A percentile compares a stretch with the other conserved stretches of the same genome.
Evolutionary conservation across 352 stramenopile genomes (phyloP).

Genomic region (Phytophthora pinifolia): DNA sequence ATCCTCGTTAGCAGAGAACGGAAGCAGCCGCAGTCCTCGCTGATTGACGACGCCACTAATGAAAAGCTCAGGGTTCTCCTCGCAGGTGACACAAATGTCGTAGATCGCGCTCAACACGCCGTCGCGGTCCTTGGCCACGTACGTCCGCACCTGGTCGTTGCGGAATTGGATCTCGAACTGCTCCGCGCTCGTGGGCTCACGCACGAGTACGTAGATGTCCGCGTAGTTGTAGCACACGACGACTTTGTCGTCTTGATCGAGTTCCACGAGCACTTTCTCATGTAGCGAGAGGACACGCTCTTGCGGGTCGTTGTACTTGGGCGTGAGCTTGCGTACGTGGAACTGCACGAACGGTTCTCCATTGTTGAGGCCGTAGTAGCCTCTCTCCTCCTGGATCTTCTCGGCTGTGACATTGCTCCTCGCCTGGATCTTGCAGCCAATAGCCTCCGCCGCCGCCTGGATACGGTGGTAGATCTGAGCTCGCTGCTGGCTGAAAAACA

Average conservation of each 20-base stretch:
- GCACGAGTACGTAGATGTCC: constrained; percentile 74
- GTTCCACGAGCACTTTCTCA: constrained; percentile 67
- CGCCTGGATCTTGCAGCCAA: constrained; percentile 58
- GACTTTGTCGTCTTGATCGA: constrained; percentile 50
- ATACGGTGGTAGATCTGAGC: constrained; percentile 54
- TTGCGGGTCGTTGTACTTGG: constrained; percentile 55
- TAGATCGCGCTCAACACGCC: constrained; percentile 76
- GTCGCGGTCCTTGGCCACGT: constrained; percentile 66
- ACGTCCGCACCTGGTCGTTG: constrained; percentile 61
- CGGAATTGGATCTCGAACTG: constrained; percentile 81
- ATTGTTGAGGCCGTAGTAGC: constrained; percentile 43
- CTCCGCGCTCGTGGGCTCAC: constrained; percentile 35
- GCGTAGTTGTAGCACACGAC: constrained; percentile 64
- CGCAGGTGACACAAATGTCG: constrained; percentile 75
- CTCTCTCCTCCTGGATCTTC: constrained; percentile 48
- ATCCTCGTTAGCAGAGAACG: constrained; percentile 75
- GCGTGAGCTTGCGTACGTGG: constrained; percentile 58
- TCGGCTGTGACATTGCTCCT: constrained; percentile 38
- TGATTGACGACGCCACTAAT: constrained; percentile 73
- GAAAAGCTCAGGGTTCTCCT: constrained; percentile 71
- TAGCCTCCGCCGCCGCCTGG: constrained; percentile 48
- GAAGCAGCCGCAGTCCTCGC: constrained; percentile 63
- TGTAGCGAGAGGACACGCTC: constrained; percentile 66
- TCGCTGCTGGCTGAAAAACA: constrained; percentile 75
- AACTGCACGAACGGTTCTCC: constrained; percentile 75